Conservation (phyloP, 2,329 filamentous ascomycete genomes). For the Colletotrichum cuscutae region DNA sequence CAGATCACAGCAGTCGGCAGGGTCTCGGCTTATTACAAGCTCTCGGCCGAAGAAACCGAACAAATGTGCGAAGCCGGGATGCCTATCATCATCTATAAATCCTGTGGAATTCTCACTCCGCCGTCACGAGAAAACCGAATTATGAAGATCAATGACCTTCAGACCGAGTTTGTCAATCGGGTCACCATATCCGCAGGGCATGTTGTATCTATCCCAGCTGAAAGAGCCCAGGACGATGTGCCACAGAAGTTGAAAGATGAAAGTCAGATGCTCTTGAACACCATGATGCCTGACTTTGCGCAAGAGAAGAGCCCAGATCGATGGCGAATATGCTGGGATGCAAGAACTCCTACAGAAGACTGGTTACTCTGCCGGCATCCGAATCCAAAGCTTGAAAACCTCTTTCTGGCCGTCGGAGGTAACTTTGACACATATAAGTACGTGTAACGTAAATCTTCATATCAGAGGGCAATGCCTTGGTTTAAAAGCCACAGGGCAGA, state of each 20-base stretch:
- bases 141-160: slow-evolving; percentile 20
- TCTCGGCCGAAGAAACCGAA: neutral
- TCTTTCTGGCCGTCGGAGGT: slow-evolving; percentile 12
- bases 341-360: slow-evolving; percentile 11
- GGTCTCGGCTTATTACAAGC: slow-evolving; percentile 12
- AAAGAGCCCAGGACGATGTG: neutral
- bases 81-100: slow-evolving; percentile 6
- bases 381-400: neutral
- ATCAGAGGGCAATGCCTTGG: too few species aligned
- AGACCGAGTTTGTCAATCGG: slow-evolving; percentile 20
- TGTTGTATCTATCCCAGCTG: neutral
- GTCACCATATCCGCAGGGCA: neutral
- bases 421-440: slow-evolving; percentile 28
- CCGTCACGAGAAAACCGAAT: slow-evolving; percentile 14
- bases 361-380: slow-evolving; percentile 21
- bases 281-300: neutral
- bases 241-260: neutral
- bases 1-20: slow-evolving; percentile 23
- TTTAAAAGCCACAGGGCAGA: too few species aligned
- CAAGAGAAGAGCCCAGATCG: neutral
- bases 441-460: neutral
- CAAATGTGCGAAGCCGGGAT: neutral
- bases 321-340: slow-evolving; percentile 25
- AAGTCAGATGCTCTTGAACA: neutral
- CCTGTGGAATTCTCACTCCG: slow-evolving; percentile 4